These are phyloP conservation scores for Dictyostelium intermedium DNA, from an alignment of 78 protist genomes.

Conservation along the genomic window DNA sequence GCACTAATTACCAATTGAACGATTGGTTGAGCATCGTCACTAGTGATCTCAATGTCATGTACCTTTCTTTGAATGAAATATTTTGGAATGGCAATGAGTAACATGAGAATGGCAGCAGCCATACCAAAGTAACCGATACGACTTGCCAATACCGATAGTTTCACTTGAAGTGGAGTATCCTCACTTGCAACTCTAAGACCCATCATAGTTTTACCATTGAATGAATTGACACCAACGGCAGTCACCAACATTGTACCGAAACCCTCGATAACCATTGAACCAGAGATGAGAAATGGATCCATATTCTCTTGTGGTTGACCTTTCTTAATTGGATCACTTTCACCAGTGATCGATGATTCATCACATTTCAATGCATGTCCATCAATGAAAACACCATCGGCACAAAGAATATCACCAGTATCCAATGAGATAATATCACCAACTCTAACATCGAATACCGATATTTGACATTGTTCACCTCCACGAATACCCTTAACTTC, in stretches of 20 bases:
- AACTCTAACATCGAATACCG: conserved; percentile 78
- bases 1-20: conserved; percentile 88
- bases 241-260: conserved; percentile 83
- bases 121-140: conserved; percentile 88
- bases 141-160: conserved; percentile 87
- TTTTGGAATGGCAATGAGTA: conserved; percentile 64
- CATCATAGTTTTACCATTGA: conserved; percentile 85
- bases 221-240: conserved; percentile 82
- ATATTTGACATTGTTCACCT: conserved; percentile 72
- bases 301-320: conserved; percentile 35
- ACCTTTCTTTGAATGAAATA: conserved; percentile 64
- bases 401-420: conserved; percentile 90
- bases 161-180: conserved; percentile 94
- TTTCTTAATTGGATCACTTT: conserved; percentile 80
- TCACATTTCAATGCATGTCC: conserved; percentile 83
- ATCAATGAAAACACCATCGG: conserved; percentile 88
- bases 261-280: conserved; percentile 83
- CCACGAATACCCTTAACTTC: conserved; percentile 78
- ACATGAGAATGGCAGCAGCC: conserved; percentile 68
- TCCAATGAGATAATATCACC: conserved; percentile 93
- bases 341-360: conserved; percentile 86
- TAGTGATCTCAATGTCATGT: background rate
- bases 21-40: conserved; percentile 30
- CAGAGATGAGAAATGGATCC: conserved; percentile 59
- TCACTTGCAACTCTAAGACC: conserved; percentile 71